Conservation (phyloP, 2,329 filamentous ascomycete species). For the Cytospora chrysosperma region DNA sequence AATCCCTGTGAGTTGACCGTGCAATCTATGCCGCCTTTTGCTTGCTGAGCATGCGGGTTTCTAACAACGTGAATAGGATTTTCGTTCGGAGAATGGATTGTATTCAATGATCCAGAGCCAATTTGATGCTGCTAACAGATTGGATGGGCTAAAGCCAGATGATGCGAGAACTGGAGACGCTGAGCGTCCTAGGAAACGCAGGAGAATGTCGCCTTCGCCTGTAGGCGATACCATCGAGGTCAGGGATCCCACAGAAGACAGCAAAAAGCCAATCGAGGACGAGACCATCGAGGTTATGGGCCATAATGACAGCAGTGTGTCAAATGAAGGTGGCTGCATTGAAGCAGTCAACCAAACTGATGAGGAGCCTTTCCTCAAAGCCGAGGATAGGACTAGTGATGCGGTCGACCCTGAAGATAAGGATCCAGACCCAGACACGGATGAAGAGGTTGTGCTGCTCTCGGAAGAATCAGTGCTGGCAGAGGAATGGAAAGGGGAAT, state of each 20-base stretch:
- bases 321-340: background rate
- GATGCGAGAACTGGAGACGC: conserved; percentile 27
- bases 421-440: background rate
- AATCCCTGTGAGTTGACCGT: conserved; percentile 59
- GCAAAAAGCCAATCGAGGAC: background rate
- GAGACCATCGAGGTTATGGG: conserved; percentile 1
- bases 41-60: conserved; percentile 7
- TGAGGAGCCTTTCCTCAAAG: background rate
- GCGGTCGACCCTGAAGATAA: background rate
- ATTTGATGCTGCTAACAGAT: conserved; percentile 53
- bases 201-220: conserved; percentile 13
- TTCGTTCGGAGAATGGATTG: conserved; percentile 69
- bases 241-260: background rate
- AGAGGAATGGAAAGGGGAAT: background rate
- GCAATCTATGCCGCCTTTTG: background rate
- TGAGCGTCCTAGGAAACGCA: conserved; percentile 30
- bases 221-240: conserved; percentile 23
- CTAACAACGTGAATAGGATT: conserved; percentile 51
- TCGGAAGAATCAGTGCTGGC: conserved; percentile 16
- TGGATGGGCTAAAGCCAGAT: conserved; percentile 29
- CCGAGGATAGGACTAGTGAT: background rate
- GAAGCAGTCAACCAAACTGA: background rate
- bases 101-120: conserved; percentile 71
- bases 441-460: conserved; percentile 14
- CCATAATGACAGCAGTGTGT: background rate